These are phyloP conservation scores for Boletus barrowsii DNA, from an alignment of 768 basidiomycete species.

Conservation along the genomic window DNA sequence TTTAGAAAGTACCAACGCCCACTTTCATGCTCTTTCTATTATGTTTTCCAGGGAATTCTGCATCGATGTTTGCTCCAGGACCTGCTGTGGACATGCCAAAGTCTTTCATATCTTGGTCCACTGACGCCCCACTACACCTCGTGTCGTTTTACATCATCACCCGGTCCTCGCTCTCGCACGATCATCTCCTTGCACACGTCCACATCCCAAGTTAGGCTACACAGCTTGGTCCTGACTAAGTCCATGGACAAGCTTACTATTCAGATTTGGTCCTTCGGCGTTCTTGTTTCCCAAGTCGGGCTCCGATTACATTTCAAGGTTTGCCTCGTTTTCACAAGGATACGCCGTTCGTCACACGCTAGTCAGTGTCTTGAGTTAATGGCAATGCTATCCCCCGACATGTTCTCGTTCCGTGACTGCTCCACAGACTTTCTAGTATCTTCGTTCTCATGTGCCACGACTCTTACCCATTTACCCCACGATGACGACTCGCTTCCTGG, in stretches of 20 bases:
- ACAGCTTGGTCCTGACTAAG: conserved; percentile 18
- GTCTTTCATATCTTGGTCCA: conserved; percentile 11
- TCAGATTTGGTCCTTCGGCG: conserved; percentile 9
- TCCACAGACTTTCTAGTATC: conserved; percentile 18
- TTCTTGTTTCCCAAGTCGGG: conserved; percentile 18
- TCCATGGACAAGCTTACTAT: conserved; percentile 15
- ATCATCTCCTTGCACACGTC: conserved; percentile 11
- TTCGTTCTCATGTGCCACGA: conserved; percentile 3
- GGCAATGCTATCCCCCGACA: conserved; percentile 6
- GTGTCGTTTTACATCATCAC: conserved; percentile 28
- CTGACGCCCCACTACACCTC: conserved; percentile 10
- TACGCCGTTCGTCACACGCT: conserved; percentile 13
- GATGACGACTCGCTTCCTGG: conserved; percentile 15
- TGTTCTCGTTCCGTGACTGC: conserved; percentile 6
- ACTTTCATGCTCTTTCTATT: conserved; percentile 21
- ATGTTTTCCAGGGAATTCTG: conserved; percentile 16
- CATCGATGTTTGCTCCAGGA: conserved; percentile 10
- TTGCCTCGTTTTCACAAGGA: conserved; percentile 21
- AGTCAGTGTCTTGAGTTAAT: conserved; percentile 7
- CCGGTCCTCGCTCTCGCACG: conserved; percentile 11
- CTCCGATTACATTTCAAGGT: conserved; percentile 6
- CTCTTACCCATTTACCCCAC: conserved; percentile 18
- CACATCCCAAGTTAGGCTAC: conserved; percentile 8
- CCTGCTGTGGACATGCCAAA: conserved; percentile 9
- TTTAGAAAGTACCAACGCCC: conserved; percentile 16